Conservation (phyloP, 768 basidiomycete species). For the Phaffia australis region DNA sequence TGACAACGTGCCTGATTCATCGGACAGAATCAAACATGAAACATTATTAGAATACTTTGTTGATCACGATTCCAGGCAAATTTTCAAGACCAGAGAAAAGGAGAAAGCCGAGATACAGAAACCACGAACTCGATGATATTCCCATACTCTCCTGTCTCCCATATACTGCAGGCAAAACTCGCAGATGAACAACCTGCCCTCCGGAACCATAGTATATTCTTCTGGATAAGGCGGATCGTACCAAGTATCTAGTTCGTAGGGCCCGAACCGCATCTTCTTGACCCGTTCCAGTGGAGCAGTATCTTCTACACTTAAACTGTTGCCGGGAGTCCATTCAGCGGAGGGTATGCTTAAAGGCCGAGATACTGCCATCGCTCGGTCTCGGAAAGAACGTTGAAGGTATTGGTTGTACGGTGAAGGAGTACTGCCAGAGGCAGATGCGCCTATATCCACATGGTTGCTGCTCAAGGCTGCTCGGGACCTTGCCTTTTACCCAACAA, state of each 20-base stretch:
- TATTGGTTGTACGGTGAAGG: too few species aligned
- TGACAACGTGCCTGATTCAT: constrained; percentile 77
- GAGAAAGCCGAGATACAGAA: constrained; percentile 5
- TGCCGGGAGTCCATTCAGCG: background rate
- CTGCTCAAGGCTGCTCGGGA: too few species aligned
- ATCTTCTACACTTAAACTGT: background rate
- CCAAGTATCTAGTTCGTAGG: constrained; percentile 92
- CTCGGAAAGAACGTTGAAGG: background rate
- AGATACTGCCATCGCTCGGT: background rate
- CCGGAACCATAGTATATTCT: constrained; percentile 84
- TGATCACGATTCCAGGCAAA: background rate
- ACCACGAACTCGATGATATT: constrained; percentile 65
- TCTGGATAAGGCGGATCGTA: constrained; percentile 98
- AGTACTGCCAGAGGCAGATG: too few species aligned
- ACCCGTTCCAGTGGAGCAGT: constrained; percentile 43
- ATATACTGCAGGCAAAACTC: constrained; percentile 98
- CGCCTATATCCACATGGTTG: too few species aligned
- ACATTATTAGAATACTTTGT: background rate
- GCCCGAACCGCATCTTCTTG: constrained; percentile 77
- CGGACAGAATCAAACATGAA: constrained; percentile 6
- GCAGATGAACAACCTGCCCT: constrained; percentile 89
- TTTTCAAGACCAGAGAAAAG: background rate
- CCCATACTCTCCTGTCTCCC: constrained; percentile 71
- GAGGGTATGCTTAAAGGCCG: background rate
- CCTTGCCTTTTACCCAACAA: too few species aligned